Evolutionary conservation across 2,329 filamentous ascomycete genomes (phyloP), one percentile per base, ranked within the genome.

Genomic region (Domatiomyces catenatus): DNA sequence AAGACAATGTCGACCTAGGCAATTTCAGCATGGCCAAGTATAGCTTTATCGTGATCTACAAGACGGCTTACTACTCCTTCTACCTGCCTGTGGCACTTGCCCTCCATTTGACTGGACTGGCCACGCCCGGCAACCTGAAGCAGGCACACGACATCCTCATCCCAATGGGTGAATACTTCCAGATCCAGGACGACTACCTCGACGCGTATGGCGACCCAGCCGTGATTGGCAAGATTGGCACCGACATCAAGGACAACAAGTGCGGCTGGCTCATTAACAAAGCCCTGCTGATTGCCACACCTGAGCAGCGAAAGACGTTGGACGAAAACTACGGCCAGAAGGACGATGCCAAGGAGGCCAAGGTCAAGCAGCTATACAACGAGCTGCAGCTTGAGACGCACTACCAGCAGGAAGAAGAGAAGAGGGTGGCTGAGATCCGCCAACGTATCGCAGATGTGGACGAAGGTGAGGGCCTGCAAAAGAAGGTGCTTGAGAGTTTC

Each of bases 241-340:
- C 92, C 54, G 92, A 98, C 64, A 98, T 98, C 69, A 83, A 89
- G 76, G 92, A 98, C 73, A 98, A 98, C 79, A 98, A 98, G 78
- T 98, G 92, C 77, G 93, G 86, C 43, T 98, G 92, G 92, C 74
- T 98, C 53, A 79, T 98, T 69, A 98, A 98, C 77, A 83, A 94
- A 71, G 92, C 92, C 46, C 75, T 98, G 53, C 76, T 81, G 66
- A 77, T 83, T 55, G 84, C 79, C 57, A 89, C 77, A 1, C 81
- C 86, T 1, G 87, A 90, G 67, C 92, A 98, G 76, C 81, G 88
- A 64, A 76, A 84, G 70, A 69, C 93, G 42, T 81, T 98, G 48
- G 87, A 95, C 64, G 80, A 86, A 52, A 90, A 94, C 74, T 98
- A 98, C 68, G 92, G 92, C 60, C 81, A 81, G 66, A 98, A 96